Percentiles rank a stretch among this genome's conserved stretches.
Evolutionary conservation across 2,329 filamentous ascomycete genomes (phyloP).

Genomic region (Orbilia brochopaga): DNA sequence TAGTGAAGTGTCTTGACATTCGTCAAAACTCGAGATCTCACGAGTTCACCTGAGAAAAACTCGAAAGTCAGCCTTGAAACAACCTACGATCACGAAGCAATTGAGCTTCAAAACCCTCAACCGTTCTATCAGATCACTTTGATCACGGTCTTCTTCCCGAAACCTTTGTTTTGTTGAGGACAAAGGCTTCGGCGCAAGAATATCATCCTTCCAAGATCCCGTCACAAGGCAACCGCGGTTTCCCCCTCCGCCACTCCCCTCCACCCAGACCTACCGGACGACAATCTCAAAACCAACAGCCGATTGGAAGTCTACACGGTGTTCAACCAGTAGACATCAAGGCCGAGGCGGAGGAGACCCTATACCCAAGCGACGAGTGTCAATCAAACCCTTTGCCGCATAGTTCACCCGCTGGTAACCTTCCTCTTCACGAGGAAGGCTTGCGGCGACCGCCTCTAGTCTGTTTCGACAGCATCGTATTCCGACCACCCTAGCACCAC

Average conservation of each 20-base stretch:
- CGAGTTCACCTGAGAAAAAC: slow-evolving; percentile 19
- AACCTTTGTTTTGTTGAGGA: slow-evolving; percentile 47
- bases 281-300: slow-evolving; percentile 4
- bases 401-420: slow-evolving; percentile 97
- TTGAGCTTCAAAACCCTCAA: slow-evolving; percentile 22
- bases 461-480: slow-evolving; percentile 87
- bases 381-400: slow-evolving; percentile 84
- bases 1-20: slow-evolving; percentile 9
- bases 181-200: slow-evolving; percentile 49
- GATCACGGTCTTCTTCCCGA: slow-evolving; percentile 33
- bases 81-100: slow-evolving; percentile 5
- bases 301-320: slow-evolving; percentile 33
- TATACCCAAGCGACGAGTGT: slow-evolving; percentile 47
- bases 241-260: slow-evolving; percentile 20
- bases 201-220: slow-evolving; percentile 42
- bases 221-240: slow-evolving; percentile 47
- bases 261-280: slow-evolving; percentile 13
- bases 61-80: slow-evolving; percentile 1
- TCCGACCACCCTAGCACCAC: slow-evolving; percentile 87
- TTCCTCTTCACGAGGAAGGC: slow-evolving; percentile 99
- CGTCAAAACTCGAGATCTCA: slow-evolving; percentile 5
- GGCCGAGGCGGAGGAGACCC: slow-evolving; percentile 46
- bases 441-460: slow-evolving; percentile 97
- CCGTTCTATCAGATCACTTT: background rate
- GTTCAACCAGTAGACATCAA: slow-evolving; percentile 27